A percentile compares a stretch with the other conserved stretches of the same genome.
phyloP scores from a whole-genome alignment of 176 grass and related monocot species.

The Lolium rigidum region DNA sequence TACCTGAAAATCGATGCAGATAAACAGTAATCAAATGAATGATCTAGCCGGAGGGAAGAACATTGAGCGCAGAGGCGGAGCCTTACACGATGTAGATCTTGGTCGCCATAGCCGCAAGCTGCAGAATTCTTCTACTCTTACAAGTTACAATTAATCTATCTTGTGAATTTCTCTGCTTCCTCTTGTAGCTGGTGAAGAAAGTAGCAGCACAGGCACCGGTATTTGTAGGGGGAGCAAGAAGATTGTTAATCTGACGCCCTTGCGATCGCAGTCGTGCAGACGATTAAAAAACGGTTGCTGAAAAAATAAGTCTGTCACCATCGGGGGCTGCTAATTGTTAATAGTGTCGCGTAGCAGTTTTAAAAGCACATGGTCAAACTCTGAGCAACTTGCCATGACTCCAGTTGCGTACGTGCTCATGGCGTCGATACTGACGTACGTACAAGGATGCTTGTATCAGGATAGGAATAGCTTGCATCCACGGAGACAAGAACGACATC shows the following conservation, averaged over 20 bases:
- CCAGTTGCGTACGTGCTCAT: not conserved
- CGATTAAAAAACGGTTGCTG: not conserved
- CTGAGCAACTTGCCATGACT: not conserved
- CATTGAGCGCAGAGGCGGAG: not conserved
- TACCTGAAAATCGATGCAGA: conserved; percentile 31
- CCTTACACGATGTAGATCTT: conserved; percentile 76
- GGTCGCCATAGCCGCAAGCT: conserved; percentile 34
- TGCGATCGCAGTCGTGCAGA: not conserved
- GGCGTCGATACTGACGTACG: conserved; percentile 1
- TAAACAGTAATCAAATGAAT: not conserved
- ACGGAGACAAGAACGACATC: not conserved
- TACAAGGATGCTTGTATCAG: not conserved
- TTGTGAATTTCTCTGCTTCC: not conserved
- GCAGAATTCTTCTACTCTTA: not conserved
- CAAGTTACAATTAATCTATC: not conserved
- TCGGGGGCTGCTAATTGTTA: not conserved
- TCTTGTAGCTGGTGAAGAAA: conserved; percentile 2
- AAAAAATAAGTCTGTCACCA: not conserved
- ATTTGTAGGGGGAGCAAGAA: conserved; percentile 12
- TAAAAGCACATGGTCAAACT: not conserved
- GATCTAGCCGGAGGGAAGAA: not conserved
- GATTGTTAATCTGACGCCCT: conserved; percentile 10
- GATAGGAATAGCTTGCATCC: not conserved
- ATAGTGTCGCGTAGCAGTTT: not conserved
- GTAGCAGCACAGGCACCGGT: not conserved